phyloP scores from a whole-genome alignment of 2,329 filamentous ascomycete genomes.

The Aspergillus fijiensis region DNA sequence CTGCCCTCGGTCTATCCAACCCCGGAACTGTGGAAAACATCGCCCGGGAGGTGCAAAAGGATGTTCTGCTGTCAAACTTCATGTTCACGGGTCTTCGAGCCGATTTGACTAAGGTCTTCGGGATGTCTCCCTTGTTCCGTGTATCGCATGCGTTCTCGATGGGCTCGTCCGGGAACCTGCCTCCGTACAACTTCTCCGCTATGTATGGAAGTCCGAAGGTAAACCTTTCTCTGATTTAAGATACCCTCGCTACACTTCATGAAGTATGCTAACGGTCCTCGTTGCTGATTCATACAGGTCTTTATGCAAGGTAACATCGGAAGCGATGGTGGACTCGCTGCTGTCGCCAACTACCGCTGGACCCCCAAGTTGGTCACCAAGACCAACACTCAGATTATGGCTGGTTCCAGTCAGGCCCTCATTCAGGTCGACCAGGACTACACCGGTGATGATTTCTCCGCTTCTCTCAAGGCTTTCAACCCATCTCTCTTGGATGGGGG shows the following conservation, averaged over 20 bases:
- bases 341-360: constrained; percentile 93
- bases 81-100: constrained; percentile 96
- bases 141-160: constrained; percentile 96
- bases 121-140: constrained; percentile 90
- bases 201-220: constrained; percentile 94
- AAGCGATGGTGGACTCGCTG: constrained; percentile 83
- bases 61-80: constrained; percentile 93
- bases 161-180: constrained; percentile 76
- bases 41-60: constrained; percentile 87
- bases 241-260: not conserved
- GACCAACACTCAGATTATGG: constrained; percentile 79
- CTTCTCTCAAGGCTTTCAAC: constrained; percentile 90
- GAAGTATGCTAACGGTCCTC: not conserved
- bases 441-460: constrained; percentile 87
- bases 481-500: constrained; percentile 91
- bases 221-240: constrained; percentile 33
- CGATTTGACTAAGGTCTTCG: constrained; percentile 95
- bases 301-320: constrained; percentile 96
- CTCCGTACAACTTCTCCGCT: constrained; percentile 91
- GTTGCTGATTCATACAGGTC: constrained; percentile 57
- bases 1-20: constrained; percentile 83
- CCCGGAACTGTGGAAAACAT: constrained; percentile 90
- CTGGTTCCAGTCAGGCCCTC: constrained; percentile 77
- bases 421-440: constrained; percentile 95
- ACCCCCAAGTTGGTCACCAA: constrained; percentile 77